Conservation (phyloP, 345 rosid genomes). For the Passiflora organensis region DNA sequence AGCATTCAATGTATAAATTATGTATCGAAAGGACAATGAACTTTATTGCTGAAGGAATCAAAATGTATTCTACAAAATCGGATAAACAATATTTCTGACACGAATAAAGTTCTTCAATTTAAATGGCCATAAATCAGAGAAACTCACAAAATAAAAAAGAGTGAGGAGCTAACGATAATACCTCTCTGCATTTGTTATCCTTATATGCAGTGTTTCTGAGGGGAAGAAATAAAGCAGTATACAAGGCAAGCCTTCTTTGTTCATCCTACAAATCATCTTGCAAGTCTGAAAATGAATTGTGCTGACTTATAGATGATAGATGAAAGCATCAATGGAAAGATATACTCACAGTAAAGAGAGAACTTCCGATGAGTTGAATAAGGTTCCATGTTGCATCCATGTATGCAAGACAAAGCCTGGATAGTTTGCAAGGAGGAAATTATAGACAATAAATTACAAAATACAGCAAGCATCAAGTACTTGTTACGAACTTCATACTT, state of each 20-base stretch:
- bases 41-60: too few species aligned
- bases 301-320: neutral
- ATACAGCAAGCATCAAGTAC: conserved; percentile 5
- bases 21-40: too few species aligned
- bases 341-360: conserved; percentile 53
- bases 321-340: neutral
- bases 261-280: conserved; percentile 54
- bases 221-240: conserved; percentile 85
- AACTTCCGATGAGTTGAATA: conserved; percentile 45
- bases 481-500: neutral
- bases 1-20: too few species aligned
- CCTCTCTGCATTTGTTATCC: conserved; percentile 71
- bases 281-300: conserved; percentile 9
- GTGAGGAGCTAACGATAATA: too few species aligned
- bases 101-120: neutral
- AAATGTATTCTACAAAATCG: too few species aligned
- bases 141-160: neutral
- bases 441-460: neutral
- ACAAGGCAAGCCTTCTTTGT: conserved; percentile 61
- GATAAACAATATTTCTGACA: neutral
- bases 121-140: neutral
- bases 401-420: conserved; percentile 59
- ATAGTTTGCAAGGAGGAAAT: conserved; percentile 8
- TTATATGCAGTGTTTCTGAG: conserved; percentile 43
- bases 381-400: conserved; percentile 66